A percentile compares a stretch with the other conserved stretches of the same genome.
Conservation (phyloP, 352 stramenopile species). For the Albugo laibachii region DNA sequence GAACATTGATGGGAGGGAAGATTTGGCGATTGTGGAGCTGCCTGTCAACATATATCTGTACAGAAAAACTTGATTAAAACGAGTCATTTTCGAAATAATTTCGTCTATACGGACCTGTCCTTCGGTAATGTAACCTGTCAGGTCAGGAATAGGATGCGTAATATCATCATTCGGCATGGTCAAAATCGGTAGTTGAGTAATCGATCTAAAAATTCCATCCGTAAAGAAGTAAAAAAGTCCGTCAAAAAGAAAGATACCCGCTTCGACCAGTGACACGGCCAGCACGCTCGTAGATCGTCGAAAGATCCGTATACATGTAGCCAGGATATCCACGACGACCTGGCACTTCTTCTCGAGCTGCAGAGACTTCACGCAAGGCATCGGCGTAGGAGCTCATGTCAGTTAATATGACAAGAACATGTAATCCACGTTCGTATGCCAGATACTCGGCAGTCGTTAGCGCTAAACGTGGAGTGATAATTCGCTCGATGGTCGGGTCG, state of each 20-base stretch:
- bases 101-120: slow-evolving; percentile 69
- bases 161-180: slow-evolving; percentile 99
- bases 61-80: slow-evolving; percentile 4
- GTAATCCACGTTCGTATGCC: slow-evolving; percentile 97
- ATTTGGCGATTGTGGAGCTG: slow-evolving; percentile 97
- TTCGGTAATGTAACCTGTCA: slow-evolving; percentile 99
- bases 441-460: slow-evolving; percentile 98
- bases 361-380: slow-evolving; percentile 91
- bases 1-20: slow-evolving; percentile 99
- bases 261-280: slow-evolving; percentile 94
- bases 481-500: slow-evolving; percentile 99
- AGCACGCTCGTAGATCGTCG: slow-evolving; percentile 96
- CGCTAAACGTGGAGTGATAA: slow-evolving; percentile 96
- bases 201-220: slow-evolving; percentile 36
- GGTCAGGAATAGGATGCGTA: slow-evolving; percentile 98
- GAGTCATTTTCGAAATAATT: not conserved
- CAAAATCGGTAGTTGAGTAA: slow-evolving; percentile 98
- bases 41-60: slow-evolving; percentile 93
- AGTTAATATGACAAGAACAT: slow-evolving; percentile 98
- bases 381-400: slow-evolving; percentile 99
- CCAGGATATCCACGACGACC: slow-evolving; percentile 97
- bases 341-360: slow-evolving; percentile 89
- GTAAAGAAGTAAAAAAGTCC: not conserved
- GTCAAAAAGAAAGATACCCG: slow-evolving; percentile 18
- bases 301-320: slow-evolving; percentile 99